Base-by-base conservation (phyloP, 768 basidiomycete genomes). In the Podaxis sp. region DNA sequence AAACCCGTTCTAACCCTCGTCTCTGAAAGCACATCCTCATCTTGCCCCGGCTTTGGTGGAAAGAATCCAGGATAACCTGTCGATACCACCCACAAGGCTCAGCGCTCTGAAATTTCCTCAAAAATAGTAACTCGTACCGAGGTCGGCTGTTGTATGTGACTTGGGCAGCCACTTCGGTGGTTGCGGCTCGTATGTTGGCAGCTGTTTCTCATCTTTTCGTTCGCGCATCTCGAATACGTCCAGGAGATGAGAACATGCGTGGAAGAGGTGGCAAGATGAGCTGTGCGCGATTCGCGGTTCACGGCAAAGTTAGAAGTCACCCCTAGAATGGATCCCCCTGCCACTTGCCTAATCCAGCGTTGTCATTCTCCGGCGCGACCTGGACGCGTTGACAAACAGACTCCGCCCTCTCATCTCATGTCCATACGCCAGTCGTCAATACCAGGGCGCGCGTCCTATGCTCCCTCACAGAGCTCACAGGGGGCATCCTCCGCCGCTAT, bases 81-180 rank as follows among this genome's bases (percentile, higher is more conserved):
- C 28, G 58, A 55, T 22, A 12, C 52, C 26, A 51, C 17, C 44
- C 66, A 33, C 15, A 22, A 56, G 57, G 53, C 56, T 40, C 22
- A 56, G 33, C 30, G 4, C 33, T 51, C 26, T 28, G 38, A 46
- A 57, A 51, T 51, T 54, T 36, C 17, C 54, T 44, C 30, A 36
- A 44, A 46, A 17, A 33, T 22, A 55, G 55, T 40, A 56, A 36
- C 13, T 33, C 81, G 60, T 63, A 86, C 92, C 92, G 56, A 93
- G 77, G 73, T 93, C 91, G 28, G 87, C 89, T 39, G 83, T 77
- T 11, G 71, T 74, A 74, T 92, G 90, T 1, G 84, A 77, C 64
- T 81, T 83, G 2, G 88, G 89, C 8, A 92, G 80, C 92, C 92
- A 94, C 63, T 76, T 72, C 0, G 90, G 89, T 57, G 92, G 93